Evolutionary conservation across 352 stramenopile genomes (phyloP).

Genomic region (Globisporangium rhizosaccharum): DNA sequence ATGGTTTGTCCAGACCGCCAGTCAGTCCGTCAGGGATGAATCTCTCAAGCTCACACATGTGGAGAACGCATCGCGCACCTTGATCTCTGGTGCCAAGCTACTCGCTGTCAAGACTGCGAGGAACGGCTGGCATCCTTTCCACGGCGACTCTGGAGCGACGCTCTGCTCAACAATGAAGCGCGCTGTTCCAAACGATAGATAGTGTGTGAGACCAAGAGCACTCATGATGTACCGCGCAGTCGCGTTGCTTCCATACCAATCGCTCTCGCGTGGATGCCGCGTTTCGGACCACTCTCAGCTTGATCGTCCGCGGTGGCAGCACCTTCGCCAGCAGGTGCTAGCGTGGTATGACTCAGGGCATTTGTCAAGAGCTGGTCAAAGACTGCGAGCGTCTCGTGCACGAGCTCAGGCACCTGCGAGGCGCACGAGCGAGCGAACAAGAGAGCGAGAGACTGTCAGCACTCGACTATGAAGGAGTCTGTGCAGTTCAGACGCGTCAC

Average conservation of each 20-base stretch:
- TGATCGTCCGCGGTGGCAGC: background rate
- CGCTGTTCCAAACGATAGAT: slow-evolving; percentile 17
- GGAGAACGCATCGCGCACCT: slow-evolving; percentile 2
- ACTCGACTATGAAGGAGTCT: background rate
- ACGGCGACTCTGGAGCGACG: slow-evolving; percentile 15
- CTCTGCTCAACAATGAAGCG: slow-evolving; percentile 38
- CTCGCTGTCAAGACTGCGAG: background rate
- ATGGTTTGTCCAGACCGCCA: too few species aligned
- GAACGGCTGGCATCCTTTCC: slow-evolving; percentile 50
- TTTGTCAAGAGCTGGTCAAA: slow-evolving; percentile 22
- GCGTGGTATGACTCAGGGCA: background rate
- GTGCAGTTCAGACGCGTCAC: background rate
- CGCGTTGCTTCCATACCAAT: slow-evolving; percentile 27
- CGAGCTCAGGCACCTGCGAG: slow-evolving; percentile 24
- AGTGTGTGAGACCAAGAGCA: background rate
- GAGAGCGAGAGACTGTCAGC: background rate
- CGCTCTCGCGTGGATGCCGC: slow-evolving; percentile 24
- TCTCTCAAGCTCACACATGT: too few species aligned
- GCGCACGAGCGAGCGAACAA: too few species aligned
- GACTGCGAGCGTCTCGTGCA: slow-evolving; percentile 27
- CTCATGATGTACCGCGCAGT: background rate
- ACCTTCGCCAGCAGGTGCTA: background rate
- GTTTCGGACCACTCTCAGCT: background rate
- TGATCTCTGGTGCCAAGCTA: background rate
- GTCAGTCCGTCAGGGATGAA: background rate